phyloP scores from a whole-genome alignment of 257 asterid species.

The Perilla frutescens region DNA sequence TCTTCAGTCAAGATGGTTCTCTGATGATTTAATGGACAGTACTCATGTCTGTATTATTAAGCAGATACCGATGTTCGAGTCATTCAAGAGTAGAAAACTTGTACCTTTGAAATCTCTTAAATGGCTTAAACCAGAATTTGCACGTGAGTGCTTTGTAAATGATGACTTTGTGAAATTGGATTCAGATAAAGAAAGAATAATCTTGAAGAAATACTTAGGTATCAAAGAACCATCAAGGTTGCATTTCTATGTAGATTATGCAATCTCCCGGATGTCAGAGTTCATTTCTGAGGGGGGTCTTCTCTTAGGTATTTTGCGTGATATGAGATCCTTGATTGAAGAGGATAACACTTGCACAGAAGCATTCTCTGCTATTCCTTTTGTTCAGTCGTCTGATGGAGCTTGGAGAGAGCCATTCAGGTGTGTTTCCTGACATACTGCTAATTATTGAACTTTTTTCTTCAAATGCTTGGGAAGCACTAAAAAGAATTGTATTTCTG shows the following conservation, averaged over 20 bases:
- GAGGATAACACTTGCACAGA: conserved; percentile 68
- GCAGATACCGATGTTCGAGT: conserved; percentile 94
- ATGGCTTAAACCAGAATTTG: conserved; percentile 84
- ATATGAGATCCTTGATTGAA: conserved; percentile 64
- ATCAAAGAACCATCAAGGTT: conserved; percentile 70
- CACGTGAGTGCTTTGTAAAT: conserved; percentile 68
- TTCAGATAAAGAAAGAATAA: conserved; percentile 79
- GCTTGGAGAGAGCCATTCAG: conserved; percentile 90
- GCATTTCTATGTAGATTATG: conserved; percentile 76
- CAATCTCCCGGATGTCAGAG: conserved; percentile 68
- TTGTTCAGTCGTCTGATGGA: conserved; percentile 78
- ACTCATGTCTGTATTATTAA: conserved; percentile 65
- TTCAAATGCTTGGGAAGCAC: conserved; percentile 28
- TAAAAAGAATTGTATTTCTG: conserved; percentile 9
- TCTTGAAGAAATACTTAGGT: conserved; percentile 69
- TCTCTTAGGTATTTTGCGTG: conserved; percentile 60
- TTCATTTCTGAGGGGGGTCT: conserved; percentile 59
- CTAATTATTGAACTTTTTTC: conserved; percentile 9
- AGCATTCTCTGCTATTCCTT: conserved; percentile 63
- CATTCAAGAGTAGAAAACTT: conserved; percentile 79
- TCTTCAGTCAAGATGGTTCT: conserved; percentile 95
- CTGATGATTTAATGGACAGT: conserved; percentile 58
- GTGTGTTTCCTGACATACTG: conserved; percentile 44
- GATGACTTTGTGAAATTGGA: conserved; percentile 81
- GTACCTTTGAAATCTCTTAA: conserved; percentile 70